Percentiles rank a stretch among this genome's conserved stretches.
phyloP scores from a whole-genome alignment of 805 yeast species.

The Candida chilensis region DNA sequence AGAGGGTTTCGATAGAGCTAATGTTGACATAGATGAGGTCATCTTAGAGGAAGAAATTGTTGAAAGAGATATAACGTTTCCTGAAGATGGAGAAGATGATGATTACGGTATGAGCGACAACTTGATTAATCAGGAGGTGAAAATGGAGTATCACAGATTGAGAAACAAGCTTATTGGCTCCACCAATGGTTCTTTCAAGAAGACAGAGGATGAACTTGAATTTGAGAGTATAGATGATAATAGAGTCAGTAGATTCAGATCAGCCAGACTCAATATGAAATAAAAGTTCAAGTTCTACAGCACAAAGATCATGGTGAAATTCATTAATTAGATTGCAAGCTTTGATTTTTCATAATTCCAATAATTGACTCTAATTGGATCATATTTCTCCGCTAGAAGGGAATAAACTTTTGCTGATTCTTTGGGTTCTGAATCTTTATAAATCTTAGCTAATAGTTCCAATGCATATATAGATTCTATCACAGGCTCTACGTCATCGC shows the following conservation, averaged over 20 bases:
- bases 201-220: constrained; percentile 41
- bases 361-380: constrained; percentile 52
- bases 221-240: constrained; percentile 60
- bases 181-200: constrained; percentile 35
- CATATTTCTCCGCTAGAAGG: constrained; percentile 41
- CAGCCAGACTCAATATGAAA: constrained; percentile 25
- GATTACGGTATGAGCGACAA: constrained; percentile 17
- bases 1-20: constrained; percentile 24
- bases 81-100: constrained; percentile 9
- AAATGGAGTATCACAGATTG: constrained; percentile 45
- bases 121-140: constrained; percentile 38
- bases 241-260: constrained; percentile 59
- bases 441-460: constrained; percentile 50
- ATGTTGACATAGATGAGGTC: constrained; percentile 23
- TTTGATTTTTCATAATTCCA: constrained; percentile 43
- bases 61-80: constrained; percentile 15
- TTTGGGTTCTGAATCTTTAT: constrained; percentile 15
- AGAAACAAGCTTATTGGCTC: constrained; percentile 39
- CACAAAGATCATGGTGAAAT: too few species aligned
- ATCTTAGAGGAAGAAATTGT: constrained; percentile 29
- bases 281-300: background rate
- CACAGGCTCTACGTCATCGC: constrained; percentile 7
- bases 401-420: constrained; percentile 37
- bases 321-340: too few species aligned
- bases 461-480: constrained; percentile 52